A percentile compares a stretch with the other conserved stretches of the same genome.
Conservation (phyloP, 176 grass and related monocot genomes). For the Eremochloa ophiuroides region DNA sequence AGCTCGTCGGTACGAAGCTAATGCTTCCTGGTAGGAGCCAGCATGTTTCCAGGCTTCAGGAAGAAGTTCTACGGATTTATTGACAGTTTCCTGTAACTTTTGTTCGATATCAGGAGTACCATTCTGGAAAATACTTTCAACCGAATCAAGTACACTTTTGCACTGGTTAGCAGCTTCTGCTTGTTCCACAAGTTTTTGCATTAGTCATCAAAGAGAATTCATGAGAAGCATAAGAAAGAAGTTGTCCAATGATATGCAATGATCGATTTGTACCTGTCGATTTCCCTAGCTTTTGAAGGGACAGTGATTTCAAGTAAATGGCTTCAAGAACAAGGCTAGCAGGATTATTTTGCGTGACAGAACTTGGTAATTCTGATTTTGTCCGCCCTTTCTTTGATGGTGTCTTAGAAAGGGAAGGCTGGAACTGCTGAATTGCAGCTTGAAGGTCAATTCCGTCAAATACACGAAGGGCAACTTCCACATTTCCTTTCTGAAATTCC, state of each 20-base stretch:
- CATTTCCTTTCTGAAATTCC: conserved; percentile 92
- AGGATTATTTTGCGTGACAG: conserved; percentile 47
- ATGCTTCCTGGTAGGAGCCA: conserved; percentile 50
- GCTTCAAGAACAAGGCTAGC: conserved; percentile 91
- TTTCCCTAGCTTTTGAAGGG: conserved; percentile 81
- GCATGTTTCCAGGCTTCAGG: conserved; percentile 89
- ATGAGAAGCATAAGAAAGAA: background rate
- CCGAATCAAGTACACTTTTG: conserved; percentile 74
- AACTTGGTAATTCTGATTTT: conserved; percentile 37
- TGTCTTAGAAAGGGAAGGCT: conserved; percentile 40
- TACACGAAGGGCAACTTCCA: conserved; percentile 80
- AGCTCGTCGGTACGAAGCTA: conserved; percentile 62
- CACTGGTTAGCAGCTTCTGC: conserved; percentile 93
- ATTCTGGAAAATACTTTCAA: conserved; percentile 86
- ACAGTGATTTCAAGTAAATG: conserved; percentile 91
- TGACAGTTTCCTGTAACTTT: conserved; percentile 85
- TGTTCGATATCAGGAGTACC: conserved; percentile 72
- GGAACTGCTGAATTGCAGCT: conserved; percentile 71
- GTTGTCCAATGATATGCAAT: background rate
- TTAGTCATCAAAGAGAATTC: background rate
- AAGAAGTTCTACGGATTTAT: conserved; percentile 83
- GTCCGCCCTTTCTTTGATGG: conserved; percentile 26
- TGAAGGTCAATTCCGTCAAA: conserved; percentile 94
- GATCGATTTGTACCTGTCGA: conserved; percentile 50
- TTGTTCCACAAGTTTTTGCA: background rate